Base-by-base conservation (phyloP, 345 rosid genomes). In the Murraya paniculata region DNA sequence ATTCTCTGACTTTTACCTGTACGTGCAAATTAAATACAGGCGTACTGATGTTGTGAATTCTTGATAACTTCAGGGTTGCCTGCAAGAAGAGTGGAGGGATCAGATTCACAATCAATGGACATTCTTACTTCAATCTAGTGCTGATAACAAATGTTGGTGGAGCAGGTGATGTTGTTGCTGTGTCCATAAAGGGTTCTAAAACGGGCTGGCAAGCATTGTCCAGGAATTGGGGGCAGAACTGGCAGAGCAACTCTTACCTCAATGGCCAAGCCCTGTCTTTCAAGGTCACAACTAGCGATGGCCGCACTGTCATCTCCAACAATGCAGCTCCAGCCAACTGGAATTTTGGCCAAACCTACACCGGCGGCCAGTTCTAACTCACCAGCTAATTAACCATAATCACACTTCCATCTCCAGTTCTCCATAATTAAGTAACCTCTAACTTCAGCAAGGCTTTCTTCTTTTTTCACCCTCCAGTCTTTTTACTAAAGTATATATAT, bases 191-290 rank as follows among this genome's bases (percentile, higher is more conserved):
- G 82, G 93, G 93, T 56, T 82, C 87, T 6, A 82, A 60, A 9
- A 85, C 85, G 77, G 69, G 61, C 2, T 88, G 93, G 93, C 91
- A 86, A 68, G 68, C 86, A 24, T 82, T 90, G 91, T 88, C 90
- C 4, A 81, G 91, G 48, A 90, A 90, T 71, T 90, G 93, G 93
- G 93, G 93, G 39, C 90, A 86, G 74, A 90, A 90, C 48, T 90
- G 93, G 93, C 93, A 90, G 76, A 88, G 88, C 86, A 90, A 88
- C 53, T 70, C 85, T 22, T 77, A 84, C 28, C 91, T 90, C 4
- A 81, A 88, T 24, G 93, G 89, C 21, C 91, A 90, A 80, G 68
- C 89, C 67, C 90, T 90, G 56, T 90, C 93, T 5, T 88, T 88
- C 76, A 85, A 82, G 87, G 88, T 90, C 72, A 84, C 87, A 30